Percentiles rank a stretch among this genome's conserved stretches.
Evolutionary conservation across 2,329 filamentous ascomycete species (phyloP).

Genomic region (Aschersonia sp.): DNA sequence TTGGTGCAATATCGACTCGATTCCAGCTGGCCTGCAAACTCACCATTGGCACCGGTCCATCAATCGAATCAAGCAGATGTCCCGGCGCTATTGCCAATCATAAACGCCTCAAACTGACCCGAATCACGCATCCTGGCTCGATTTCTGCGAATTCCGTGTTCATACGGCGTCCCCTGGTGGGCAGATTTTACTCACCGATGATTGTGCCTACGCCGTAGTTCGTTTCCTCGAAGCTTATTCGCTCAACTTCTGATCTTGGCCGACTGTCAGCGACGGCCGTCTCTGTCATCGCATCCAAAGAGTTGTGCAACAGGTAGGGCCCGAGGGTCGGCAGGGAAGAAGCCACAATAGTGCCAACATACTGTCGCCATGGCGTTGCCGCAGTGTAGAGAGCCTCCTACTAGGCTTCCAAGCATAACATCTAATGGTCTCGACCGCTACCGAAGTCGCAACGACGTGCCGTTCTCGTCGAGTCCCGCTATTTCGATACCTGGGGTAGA

Average conservation of each 20-base stretch:
- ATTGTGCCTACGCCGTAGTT: background rate
- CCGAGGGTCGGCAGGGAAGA: background rate
- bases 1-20: background rate
- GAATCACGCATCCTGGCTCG: conserved; percentile 1
- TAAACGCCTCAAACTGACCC: background rate
- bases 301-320: background rate
- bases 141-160: background rate
- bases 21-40: background rate
- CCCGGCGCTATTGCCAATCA: background rate
- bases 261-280: background rate
- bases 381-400: conserved; percentile 19
- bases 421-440: conserved; percentile 15
- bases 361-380: conserved; percentile 18
- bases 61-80: background rate
- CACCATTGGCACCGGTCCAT: background rate
- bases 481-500: conserved; percentile 27
- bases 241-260: background rate
- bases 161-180: background rate
- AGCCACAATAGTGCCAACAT: background rate
- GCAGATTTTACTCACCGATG: background rate
- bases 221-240: background rate
- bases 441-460: conserved; percentile 15
- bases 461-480: conserved; percentile 19
- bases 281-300: background rate
- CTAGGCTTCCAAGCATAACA: conserved; percentile 22